Evolutionary conservation across 2,329 filamentous ascomycete species (phyloP), one percentile per base, ranked within the genome.

Genomic region (Aspergillus pseudoglaucus): DNA sequence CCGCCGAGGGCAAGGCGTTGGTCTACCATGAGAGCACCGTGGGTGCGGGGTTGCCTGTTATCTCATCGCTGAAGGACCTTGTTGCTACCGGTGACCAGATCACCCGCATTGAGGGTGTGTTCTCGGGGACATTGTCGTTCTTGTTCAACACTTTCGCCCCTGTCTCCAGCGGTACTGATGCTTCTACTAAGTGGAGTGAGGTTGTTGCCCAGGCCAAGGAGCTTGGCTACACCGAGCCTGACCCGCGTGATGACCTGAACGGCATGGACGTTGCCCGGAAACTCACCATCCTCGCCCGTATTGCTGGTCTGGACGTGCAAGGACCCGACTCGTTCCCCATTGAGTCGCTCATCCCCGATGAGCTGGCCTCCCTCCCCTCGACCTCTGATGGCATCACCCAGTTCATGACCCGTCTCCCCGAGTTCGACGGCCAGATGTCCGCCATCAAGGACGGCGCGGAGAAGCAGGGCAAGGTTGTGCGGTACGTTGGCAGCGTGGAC

Each of bases 81-180:
- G 81, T 96, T 20, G 86, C 90, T 53, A 98, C 93, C 1, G 93
- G 93, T 38, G 93, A 98, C 65, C 79, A 88, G 65, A 85, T 98
- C 4, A 89, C 81, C 47, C 90, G 85, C 72, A 94, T 98, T 58
- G 91, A 97, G 73, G 93, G 93, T 56, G 90, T 98, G 45, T 97
- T 98, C 74, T 95, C 88, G 52, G 93, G 93, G 54, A 98, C 93
- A 47, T 91, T 98, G 83, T 94, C 88, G 35, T 98, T 96, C 78
- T 78, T 98, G 37, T 97, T 98, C 82, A 97, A 97, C 77, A 90
- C 83, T 18, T 98, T 97, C 68, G 89, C 90, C 43, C 93, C 93
- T 0, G 83, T 84, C 2, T 80, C 82, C 44, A n/a, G 33, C 7
- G 37, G 37, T 12, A 87, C 87, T 10, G 45, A 86, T 27, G 47